Conservation (phyloP, 331 rosid genomes). For the Telfairia occidentalis region DNA sequence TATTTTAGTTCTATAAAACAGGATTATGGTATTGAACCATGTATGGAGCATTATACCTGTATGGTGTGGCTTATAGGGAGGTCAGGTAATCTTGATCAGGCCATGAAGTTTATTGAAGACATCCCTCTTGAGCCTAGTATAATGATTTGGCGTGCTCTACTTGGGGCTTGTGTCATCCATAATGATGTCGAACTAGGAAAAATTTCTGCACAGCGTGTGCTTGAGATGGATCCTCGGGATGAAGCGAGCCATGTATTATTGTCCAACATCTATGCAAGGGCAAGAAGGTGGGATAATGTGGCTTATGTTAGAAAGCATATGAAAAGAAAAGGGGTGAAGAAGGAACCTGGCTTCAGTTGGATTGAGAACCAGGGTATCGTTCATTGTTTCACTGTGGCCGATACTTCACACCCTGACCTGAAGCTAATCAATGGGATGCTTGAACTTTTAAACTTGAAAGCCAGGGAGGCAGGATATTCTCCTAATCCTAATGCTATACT, state of each 20-base stretch:
- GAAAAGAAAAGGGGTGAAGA: conserved; percentile 42
- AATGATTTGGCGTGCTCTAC: conserved; percentile 48
- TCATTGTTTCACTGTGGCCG: conserved; percentile 36
- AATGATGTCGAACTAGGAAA: conserved; percentile 35
- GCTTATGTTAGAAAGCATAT: conserved; percentile 35
- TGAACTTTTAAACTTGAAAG: conserved; percentile 32
- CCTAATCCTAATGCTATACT: conserved; percentile 26
- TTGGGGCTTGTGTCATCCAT: conserved; percentile 45
- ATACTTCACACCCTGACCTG: conserved; percentile 37
- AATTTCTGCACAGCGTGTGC: conserved; percentile 31
- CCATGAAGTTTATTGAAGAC: conserved; percentile 32
- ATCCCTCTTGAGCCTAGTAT: conserved; percentile 43
- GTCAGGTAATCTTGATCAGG: conserved; percentile 34
- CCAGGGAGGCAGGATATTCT: conserved; percentile 30
- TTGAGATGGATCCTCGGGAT: conserved; percentile 42
- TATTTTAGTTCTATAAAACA: conserved; percentile 30
- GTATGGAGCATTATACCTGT: conserved; percentile 43
- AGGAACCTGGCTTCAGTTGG: conserved; percentile 52
- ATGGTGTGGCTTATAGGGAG: conserved; percentile 43
- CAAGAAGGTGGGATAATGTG: conserved; percentile 32
- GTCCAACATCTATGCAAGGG: conserved; percentile 40
- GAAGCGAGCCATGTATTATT: conserved; percentile 38
- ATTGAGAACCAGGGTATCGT: conserved; percentile 37
- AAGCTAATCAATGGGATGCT: conserved; percentile 35
- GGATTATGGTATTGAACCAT: conserved; percentile 32